phyloP scores from a whole-genome alignment of 2,329 filamentous ascomycete genomes.

The Penicillium griseofulvum region DNA sequence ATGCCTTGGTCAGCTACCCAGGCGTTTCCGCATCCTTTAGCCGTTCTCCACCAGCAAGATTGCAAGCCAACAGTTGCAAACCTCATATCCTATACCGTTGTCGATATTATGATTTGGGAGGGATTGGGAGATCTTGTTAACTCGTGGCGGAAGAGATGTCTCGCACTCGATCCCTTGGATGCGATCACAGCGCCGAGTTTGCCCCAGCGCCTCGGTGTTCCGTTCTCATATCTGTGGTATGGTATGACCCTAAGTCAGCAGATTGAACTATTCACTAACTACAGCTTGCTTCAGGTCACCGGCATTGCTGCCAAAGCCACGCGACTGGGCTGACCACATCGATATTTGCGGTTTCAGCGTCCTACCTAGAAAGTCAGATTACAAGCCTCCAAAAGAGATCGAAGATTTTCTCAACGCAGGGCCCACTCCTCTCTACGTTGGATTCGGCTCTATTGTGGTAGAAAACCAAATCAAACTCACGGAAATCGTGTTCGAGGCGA shows the following conservation, averaged over 20 bases:
- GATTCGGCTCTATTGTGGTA: slow-evolving; percentile 79
- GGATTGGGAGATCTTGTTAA: slow-evolving; percentile 90
- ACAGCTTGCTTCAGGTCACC: slow-evolving; percentile 54
- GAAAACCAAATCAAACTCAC: slow-evolving; percentile 72
- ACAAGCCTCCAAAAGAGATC: slow-evolving; percentile 64
- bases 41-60: slow-evolving; percentile 74
- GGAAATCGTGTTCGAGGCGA: slow-evolving; percentile 67
- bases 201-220: slow-evolving; percentile 70
- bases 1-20: slow-evolving; percentile 91
- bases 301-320: slow-evolving; percentile 72
- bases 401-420: slow-evolving; percentile 65
- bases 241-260: background rate
- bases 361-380: slow-evolving; percentile 65
- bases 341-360: slow-evolving; percentile 76
- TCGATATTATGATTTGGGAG: slow-evolving; percentile 93
- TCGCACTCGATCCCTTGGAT: slow-evolving; percentile 75
- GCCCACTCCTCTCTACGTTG: slow-evolving; percentile 74
- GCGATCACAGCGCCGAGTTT: slow-evolving; percentile 80
- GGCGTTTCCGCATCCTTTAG: slow-evolving; percentile 80
- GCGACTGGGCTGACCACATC: slow-evolving; percentile 71
- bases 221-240: slow-evolving; percentile 87
- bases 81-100: slow-evolving; percentile 76
- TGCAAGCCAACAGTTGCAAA: slow-evolving; percentile 76
- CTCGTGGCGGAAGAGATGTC: slow-evolving; percentile 69
- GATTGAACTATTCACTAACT: slow-evolving; percentile 6